Base-by-base conservation (phyloP, 2,329 filamentous ascomycete genomes). In the Beauveria varroae region DNA sequence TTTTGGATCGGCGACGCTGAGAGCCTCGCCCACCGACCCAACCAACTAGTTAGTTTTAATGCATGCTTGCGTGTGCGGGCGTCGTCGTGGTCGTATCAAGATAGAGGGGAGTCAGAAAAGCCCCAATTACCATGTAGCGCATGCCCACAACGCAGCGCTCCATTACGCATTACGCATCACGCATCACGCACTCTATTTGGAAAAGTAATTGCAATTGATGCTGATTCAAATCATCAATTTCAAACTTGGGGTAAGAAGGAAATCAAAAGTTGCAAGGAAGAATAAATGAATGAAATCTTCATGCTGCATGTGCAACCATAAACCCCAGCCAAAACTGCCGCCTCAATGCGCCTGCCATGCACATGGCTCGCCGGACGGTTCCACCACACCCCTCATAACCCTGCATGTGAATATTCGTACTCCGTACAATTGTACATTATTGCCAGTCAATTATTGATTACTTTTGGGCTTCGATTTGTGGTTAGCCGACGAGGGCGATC, bases 401-500 rank as follows among this genome's bases (percentile, higher is more conserved):
- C 16, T 57, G 44, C 30, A 50, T 26, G n/a, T 28, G 14, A 10
- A 49, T 43, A 28, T 28, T 28, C 26, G 26, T 28, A 18, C 14
- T 4, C 3, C 7, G 24, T 50, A 18, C 26, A 50, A 30, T 18
- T 18, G 18, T 18, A n/a, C 14, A 22, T 53, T 22, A 34, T 30
- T 56, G 18, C 8, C 52, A 43, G 52, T 37, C 18, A 47, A 18
- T 51, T 18, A 50, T 37, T 58, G 20, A 40, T 49, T 28, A 49
- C 22, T 22, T 51, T 47, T 47, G 56, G 46, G 22, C 34, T 43
- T 58, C 46, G 56, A 47, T 28, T 50, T 40, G 30, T 51, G 16
- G 44, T 40, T 43, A 50, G 46, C 56, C 56, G 56, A 51, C 46
- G 16, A 28, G 34, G 46, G 30, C 34, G 56, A 58, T 58, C 56